Evolutionary conservation across 352 stramenopile species (phyloP).

Genomic region (Elongisporangium anandrum): DNA sequence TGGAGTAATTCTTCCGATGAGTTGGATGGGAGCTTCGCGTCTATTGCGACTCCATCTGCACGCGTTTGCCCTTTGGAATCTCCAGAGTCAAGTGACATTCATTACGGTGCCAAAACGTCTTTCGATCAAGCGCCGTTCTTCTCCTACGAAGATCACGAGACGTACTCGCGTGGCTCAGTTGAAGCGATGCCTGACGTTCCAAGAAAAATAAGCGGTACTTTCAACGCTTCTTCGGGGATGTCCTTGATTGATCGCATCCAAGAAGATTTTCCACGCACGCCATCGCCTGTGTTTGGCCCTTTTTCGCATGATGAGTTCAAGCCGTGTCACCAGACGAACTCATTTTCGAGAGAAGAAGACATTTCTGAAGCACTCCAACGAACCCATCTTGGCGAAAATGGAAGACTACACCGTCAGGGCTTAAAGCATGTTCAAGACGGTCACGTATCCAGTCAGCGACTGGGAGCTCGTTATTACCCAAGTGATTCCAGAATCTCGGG

Average conservation of each 20-base stretch:
- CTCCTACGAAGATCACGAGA: not conserved
- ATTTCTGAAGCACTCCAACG: not conserved
- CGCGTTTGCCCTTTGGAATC: not conserved
- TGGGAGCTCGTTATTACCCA: not conserved
- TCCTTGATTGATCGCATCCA: conserved; percentile 74
- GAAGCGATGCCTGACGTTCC: not conserved
- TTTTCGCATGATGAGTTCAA: not conserved
- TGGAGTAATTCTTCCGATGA: conserved; percentile 29
- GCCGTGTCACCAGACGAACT: not conserved
- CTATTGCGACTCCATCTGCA: not conserved
- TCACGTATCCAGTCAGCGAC: not conserved
- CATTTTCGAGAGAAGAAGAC: not conserved
- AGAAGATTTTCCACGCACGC: conserved; percentile 73
- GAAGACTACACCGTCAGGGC: not conserved
- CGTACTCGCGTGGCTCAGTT: not conserved
- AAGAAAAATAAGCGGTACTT: not conserved
- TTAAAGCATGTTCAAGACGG: not conserved
- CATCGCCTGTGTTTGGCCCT: conserved; percentile 51
- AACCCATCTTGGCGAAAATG: not conserved
- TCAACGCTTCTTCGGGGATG: conserved; percentile 22
- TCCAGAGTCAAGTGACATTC: not conserved
- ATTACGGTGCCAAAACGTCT: not conserved
- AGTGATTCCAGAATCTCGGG: not conserved
- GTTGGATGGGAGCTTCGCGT: conserved; percentile 14
- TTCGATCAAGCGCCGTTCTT: not conserved